These are phyloP conservation scores for Fusarium sp. DNA, from an alignment of 2,329 filamentous ascomycete genomes.

Conservation along the genomic window DNA sequence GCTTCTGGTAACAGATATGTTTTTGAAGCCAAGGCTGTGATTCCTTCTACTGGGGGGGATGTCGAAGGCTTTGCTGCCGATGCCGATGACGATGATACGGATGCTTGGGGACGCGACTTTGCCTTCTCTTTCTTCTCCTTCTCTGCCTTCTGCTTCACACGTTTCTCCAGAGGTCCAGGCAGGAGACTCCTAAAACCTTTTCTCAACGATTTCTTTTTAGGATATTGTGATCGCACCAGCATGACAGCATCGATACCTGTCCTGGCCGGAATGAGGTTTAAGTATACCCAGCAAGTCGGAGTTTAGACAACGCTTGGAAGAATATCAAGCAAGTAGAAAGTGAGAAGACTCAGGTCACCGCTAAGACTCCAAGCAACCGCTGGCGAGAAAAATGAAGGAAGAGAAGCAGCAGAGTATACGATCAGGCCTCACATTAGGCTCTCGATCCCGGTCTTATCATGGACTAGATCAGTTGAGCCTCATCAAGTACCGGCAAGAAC, in stretches of 20 bases:
- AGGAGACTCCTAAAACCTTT: not conserved
- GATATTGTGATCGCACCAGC: not conserved
- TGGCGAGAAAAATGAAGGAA: not conserved
- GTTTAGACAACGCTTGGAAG: not conserved
- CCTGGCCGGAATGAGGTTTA: not conserved
- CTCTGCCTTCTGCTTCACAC: not conserved
- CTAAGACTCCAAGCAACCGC: not conserved
- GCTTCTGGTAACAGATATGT: too few species aligned
- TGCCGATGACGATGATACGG: not conserved
- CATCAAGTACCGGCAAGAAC: not conserved
- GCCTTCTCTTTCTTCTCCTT: not conserved
- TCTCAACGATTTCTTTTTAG: not conserved
- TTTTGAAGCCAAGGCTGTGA: not conserved
- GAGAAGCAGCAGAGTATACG: not conserved
- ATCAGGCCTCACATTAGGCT: not conserved
- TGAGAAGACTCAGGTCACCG: not conserved
- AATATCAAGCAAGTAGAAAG: not conserved
- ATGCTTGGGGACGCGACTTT: not conserved
- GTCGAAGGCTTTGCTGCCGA: not conserved
- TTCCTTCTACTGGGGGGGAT: not conserved
- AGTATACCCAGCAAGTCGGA: not conserved
- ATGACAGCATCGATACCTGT: not conserved
- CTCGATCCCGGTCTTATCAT: not conserved
- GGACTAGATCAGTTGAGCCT: not conserved
- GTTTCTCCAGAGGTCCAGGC: not conserved